Conservation (phyloP, 306 rosid species). For the Lupinus albus region DNA sequence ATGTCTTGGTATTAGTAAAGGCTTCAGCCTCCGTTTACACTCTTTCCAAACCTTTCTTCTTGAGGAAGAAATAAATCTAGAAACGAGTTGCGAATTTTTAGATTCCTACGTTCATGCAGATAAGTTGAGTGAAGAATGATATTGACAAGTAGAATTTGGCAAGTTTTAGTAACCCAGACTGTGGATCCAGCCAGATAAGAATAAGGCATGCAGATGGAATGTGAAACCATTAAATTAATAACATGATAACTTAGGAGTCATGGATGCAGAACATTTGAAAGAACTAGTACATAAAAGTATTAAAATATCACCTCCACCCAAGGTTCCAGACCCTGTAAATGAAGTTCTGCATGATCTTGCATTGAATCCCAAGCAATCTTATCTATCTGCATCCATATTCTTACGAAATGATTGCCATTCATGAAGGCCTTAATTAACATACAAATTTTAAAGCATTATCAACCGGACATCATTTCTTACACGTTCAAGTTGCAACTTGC, state of each 20-base stretch:
- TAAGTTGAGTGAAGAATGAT: slow-evolving; percentile 18
- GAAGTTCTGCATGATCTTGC: slow-evolving; percentile 89
- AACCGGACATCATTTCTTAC: slow-evolving; percentile 59
- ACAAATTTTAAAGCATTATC: slow-evolving; percentile 37
- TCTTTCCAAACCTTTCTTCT: slow-evolving; percentile 21
- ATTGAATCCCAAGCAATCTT: slow-evolving; percentile 85
- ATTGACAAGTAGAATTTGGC: slow-evolving; percentile 26
- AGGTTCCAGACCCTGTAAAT: slow-evolving; percentile 88
- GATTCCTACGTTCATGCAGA: not conserved
- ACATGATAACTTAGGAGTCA: slow-evolving; percentile 16
- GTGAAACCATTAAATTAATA: slow-evolving; percentile 19
- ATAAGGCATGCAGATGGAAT: slow-evolving; percentile 27
- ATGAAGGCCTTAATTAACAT: slow-evolving; percentile 27
- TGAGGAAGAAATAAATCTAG: not conserved
- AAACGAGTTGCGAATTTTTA: not conserved
- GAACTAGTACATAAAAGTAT: slow-evolving; percentile 26
- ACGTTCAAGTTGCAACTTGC: slow-evolving; percentile 94
- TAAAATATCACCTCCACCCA: slow-evolving; percentile 84
- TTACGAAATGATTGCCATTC: slow-evolving; percentile 34
- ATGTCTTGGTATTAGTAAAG: not conserved
- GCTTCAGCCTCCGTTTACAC: slow-evolving; percentile 26
- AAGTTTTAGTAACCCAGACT: slow-evolving; percentile 21
- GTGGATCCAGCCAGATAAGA: slow-evolving; percentile 19
- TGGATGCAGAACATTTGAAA: slow-evolving; percentile 25
- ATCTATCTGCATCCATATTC: slow-evolving; percentile 74